These are phyloP conservation scores for Chrysanthemum makinoi DNA, from an alignment of 129 eudicot species.

Conservation along the genomic window DNA sequence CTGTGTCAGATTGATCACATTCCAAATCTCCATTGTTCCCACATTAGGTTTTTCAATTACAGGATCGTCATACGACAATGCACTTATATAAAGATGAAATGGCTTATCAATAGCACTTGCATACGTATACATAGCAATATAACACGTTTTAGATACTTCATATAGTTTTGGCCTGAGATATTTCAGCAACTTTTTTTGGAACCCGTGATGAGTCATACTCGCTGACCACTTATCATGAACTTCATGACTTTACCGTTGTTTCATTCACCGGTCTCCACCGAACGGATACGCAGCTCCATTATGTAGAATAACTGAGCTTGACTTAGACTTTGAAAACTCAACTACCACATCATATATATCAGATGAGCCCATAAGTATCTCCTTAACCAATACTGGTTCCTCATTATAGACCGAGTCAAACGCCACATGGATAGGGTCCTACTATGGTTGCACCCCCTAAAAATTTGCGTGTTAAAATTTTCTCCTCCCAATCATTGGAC, in stretches of 20 bases:
- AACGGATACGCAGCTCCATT: conserved; percentile 75
- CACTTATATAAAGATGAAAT: conserved; percentile 61
- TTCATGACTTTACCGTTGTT: conserved; percentile 70
- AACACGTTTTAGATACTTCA: conserved; percentile 46
- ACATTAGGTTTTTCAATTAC: conserved; percentile 71
- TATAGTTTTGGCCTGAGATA: conserved; percentile 59
- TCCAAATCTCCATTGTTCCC: conserved; percentile 71
- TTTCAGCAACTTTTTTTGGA: conserved; percentile 42
- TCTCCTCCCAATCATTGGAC: too few species aligned
- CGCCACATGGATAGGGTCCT: conserved; percentile 66
- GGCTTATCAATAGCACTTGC: conserved; percentile 53
- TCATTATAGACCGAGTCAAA: conserved; percentile 70
- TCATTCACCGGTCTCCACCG: conserved; percentile 68
- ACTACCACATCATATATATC: conserved; percentile 77
- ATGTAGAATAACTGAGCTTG: conserved; percentile 41
- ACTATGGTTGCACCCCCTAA: too few species aligned
- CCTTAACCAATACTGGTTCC: conserved; percentile 38
- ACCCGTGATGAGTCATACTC: conserved; percentile 43
- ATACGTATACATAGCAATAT: conserved; percentile 81
- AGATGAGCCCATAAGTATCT: conserved; percentile 59
- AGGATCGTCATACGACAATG: conserved; percentile 49
- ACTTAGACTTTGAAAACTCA: conserved; percentile 73
- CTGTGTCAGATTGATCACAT: conserved; percentile 77
- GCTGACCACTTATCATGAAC: conserved; percentile 38
- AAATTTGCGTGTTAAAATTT: too few species aligned